A percentile compares a stretch with the other conserved stretches of the same genome.
These are phyloP conservation scores for Gaeumannomyces sp. DNA, from an alignment of 2,329 filamentous ascomycete species.

Conservation along the genomic window DNA sequence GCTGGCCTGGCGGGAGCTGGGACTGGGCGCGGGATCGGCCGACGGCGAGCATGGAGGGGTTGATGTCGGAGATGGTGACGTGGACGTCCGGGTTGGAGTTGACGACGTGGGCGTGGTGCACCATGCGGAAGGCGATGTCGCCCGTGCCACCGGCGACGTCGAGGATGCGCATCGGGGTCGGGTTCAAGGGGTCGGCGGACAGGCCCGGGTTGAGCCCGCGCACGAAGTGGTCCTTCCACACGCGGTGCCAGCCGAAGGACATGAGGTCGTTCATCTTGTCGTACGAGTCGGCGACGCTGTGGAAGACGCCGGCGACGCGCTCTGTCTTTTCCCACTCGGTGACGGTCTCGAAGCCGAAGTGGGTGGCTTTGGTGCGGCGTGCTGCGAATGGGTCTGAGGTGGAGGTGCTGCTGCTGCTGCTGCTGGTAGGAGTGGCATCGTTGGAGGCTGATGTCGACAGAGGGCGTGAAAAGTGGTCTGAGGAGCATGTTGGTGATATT, in stretches of 20 bases:
- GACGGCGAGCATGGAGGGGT: conserved; percentile 87
- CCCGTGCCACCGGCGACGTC: conserved; percentile 96
- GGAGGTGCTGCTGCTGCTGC: not conserved
- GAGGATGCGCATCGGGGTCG: conserved; percentile 64
- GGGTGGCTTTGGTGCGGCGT: conserved; percentile 46
- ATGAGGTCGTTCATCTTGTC: conserved; percentile 99
- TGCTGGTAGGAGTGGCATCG: not conserved
- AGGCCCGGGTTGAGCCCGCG: conserved; percentile 80
- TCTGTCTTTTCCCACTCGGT: conserved; percentile 69
- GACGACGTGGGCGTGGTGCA: conserved; percentile 76
- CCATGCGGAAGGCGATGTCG: conserved; percentile 94
- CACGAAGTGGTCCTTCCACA: conserved; percentile 98
- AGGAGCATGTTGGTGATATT: conserved; percentile 11
- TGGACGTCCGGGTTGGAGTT: conserved; percentile 74
- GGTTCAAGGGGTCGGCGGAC: conserved; percentile 34
- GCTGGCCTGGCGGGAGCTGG: conserved; percentile 48
- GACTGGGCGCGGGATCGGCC: conserved; percentile 69
- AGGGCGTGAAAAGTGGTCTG: conserved; percentile 12
- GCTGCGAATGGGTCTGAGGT: not conserved
- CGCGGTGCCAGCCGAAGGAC: conserved; percentile 91
- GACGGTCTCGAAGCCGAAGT: conserved; percentile 87
- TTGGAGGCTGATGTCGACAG: not conserved
- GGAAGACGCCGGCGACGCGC: conserved; percentile 81
- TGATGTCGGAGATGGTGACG: conserved; percentile 94
- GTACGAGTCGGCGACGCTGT: conserved; percentile 88